phyloP scores from a whole-genome alignment of 441 rosid species.

The Pelargonium myrrhifolium region DNA sequence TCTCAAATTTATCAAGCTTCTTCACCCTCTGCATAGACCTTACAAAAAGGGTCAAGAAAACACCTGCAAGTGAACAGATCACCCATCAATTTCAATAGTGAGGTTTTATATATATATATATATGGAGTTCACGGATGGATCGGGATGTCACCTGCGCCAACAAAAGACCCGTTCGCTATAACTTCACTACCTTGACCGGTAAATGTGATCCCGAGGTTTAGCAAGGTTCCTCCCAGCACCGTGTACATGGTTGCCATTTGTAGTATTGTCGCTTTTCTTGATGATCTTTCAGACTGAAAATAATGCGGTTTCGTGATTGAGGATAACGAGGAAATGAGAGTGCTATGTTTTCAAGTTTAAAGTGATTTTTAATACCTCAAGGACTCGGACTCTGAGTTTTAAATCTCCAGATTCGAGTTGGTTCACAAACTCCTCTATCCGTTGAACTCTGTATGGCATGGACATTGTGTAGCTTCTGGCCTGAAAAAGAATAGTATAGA shows the following conservation, averaged over 20 bases:
- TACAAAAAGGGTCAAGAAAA: constrained; percentile 48
- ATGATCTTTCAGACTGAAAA: constrained; percentile 84
- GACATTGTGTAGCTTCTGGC: constrained; percentile 71
- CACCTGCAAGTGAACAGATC: constrained; percentile 41
- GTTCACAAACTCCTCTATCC: constrained; percentile 78
- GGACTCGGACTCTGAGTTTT: constrained; percentile 87
- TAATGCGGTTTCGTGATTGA: constrained; percentile 1
- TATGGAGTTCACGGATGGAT: background rate
- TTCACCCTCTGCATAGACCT: constrained; percentile 77
- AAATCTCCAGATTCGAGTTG: constrained; percentile 91
- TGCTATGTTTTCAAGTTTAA: background rate
- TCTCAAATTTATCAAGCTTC: constrained; percentile 79
- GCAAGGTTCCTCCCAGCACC: constrained; percentile 71
- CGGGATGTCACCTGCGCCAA: constrained; percentile 58
- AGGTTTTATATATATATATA: background rate
- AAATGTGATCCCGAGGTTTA: constrained; percentile 71
- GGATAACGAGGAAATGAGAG: background rate
- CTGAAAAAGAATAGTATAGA: constrained; percentile 30
- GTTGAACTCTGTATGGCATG: constrained; percentile 82
- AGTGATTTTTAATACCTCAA: constrained; percentile 48
- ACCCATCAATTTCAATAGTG: background rate
- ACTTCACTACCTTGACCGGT: constrained; percentile 52
- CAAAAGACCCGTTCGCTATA: constrained; percentile 68
- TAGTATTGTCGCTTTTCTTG: constrained; percentile 68
- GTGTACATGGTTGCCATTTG: constrained; percentile 91